Conservation (phyloP, 129 eudicot genomes). For the Flaveria ramosissima region DNA sequence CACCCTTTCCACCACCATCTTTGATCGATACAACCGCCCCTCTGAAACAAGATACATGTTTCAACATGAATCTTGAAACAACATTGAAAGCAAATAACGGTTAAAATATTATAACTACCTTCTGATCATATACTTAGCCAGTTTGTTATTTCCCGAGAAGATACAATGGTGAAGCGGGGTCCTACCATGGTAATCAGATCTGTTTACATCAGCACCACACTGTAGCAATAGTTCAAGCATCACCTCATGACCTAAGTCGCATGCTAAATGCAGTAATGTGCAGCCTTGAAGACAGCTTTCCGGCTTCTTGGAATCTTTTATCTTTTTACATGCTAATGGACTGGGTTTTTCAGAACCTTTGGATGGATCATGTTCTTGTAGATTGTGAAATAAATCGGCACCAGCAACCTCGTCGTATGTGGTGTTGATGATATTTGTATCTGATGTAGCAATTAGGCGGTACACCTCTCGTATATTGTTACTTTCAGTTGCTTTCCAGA, state of each 20-base stretch:
- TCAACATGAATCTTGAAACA: not conserved
- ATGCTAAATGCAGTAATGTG: slow-evolving; percentile 80
- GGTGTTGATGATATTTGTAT: slow-evolving; percentile 57
- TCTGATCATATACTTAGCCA: slow-evolving; percentile 86
- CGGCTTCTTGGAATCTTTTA: slow-evolving; percentile 47
- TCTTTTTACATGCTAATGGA: slow-evolving; percentile 51
- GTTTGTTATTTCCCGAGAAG: slow-evolving; percentile 52
- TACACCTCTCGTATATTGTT: slow-evolving; percentile 71
- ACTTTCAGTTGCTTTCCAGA: slow-evolving; percentile 82
- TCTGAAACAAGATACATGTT: slow-evolving; percentile 43
- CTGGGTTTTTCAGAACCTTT: slow-evolving; percentile 32
- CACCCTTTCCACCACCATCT: slow-evolving; percentile 75
- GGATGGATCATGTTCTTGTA: slow-evolving; percentile 35
- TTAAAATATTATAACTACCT: slow-evolving; percentile 50
- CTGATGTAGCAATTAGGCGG: slow-evolving; percentile 55
- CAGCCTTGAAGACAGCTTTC: slow-evolving; percentile 72
- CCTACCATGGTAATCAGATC: slow-evolving; percentile 75
- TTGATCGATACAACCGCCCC: slow-evolving; percentile 74
- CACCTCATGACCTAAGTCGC: slow-evolving; percentile 57
- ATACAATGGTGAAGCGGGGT: slow-evolving; percentile 95
- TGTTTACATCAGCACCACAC: slow-evolving; percentile 83
- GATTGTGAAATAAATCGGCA: slow-evolving; percentile 38
- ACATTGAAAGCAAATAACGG: not conserved
- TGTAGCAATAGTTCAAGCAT: slow-evolving; percentile 91
- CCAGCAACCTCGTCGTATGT: slow-evolving; percentile 61